Percentiles rank a stretch among this genome's conserved stretches.
Evolutionary conservation across 257 asterid species (phyloP).

Genomic region (Nicotiana otophora): DNA sequence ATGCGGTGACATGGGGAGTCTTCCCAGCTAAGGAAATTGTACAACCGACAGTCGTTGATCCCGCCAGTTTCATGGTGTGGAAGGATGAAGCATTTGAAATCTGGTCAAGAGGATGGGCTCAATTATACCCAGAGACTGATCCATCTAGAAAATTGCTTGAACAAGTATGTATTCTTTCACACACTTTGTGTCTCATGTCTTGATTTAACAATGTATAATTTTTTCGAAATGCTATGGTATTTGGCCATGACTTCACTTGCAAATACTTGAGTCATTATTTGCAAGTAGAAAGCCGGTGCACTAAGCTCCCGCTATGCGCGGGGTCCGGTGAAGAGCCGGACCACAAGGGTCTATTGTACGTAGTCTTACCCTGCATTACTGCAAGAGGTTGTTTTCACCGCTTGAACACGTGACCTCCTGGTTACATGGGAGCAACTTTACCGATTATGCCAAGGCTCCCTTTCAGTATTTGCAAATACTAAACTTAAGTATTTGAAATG

Average conservation of each 20-base stretch:
- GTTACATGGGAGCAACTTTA: no score
- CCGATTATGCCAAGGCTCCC: no score
- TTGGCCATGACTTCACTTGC: no score
- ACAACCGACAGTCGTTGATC: conserved; percentile 91
- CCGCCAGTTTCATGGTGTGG: conserved; percentile 81
- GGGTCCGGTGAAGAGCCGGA: no score
- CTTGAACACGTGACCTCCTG: no score
- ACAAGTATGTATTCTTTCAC: conserved; percentile 42
- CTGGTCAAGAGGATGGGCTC: conserved; percentile 93
- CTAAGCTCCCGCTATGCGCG: no score
- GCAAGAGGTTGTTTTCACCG: no score
- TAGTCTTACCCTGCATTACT: no score
- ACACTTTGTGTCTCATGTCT: not conserved
- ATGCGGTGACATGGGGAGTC: conserved; percentile 98
- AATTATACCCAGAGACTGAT: conserved; percentile 72
- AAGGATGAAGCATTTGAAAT: conserved; percentile 93
- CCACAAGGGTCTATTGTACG: no score
- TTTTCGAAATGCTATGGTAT: no score
- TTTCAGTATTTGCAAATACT: not conserved
- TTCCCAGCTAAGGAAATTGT: conserved; percentile 91
- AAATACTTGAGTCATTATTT: no score
- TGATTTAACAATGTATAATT: not conserved
- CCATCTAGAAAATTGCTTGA: conserved; percentile 68
- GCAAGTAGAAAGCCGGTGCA: no score
- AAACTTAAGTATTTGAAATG: not conserved